These are phyloP conservation scores for Diaporthe australafricana DNA, from an alignment of 2,329 filamentous ascomycete genomes.

Conservation along the genomic window DNA sequence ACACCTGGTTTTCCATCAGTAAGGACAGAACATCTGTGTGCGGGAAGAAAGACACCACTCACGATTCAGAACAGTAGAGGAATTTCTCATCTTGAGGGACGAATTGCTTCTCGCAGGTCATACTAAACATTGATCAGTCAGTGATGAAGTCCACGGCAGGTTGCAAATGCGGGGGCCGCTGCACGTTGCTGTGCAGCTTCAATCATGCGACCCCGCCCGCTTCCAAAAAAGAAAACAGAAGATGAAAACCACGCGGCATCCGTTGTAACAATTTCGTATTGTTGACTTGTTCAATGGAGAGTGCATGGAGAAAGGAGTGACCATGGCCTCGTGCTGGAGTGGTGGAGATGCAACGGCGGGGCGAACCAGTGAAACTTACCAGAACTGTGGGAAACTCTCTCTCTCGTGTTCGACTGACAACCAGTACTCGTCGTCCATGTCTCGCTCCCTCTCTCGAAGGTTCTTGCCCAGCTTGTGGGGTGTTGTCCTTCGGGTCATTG, in stretches of 20 bases:
- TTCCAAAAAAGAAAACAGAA: not conserved
- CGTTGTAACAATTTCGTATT: not conserved
- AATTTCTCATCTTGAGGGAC: slow-evolving; percentile 66
- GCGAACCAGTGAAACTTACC: slow-evolving; percentile 58
- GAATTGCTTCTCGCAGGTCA: slow-evolving; percentile 77
- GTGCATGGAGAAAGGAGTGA: not conserved
- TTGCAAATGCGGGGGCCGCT: slow-evolving; percentile 48
- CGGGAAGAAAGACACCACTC: slow-evolving; percentile 48
- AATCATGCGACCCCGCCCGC: not conserved
- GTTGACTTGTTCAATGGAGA: not conserved
- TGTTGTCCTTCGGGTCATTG: slow-evolving; percentile 57
- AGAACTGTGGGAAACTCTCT: slow-evolving; percentile 74
- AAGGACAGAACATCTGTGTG: slow-evolving; percentile 32
- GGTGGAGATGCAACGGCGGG: slow-evolving; percentile 23
- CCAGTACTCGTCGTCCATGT: slow-evolving; percentile 60
- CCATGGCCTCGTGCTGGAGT: slow-evolving; percentile 36
- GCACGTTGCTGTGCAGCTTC: slow-evolving; percentile 19
- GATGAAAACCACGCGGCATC: not conserved
- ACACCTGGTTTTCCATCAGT: slow-evolving; percentile 55
- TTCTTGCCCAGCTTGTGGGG: slow-evolving; percentile 63
- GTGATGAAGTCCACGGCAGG: slow-evolving; percentile 38
- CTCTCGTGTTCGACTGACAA: slow-evolving; percentile 64
- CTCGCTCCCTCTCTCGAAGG: slow-evolving; percentile 62
- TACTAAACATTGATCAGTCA: slow-evolving; percentile 57
- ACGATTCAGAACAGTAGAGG: slow-evolving; percentile 74